phyloP scores from a whole-genome alignment of 768 basidiomycete species.

The Lentinus tigrinus region DNA sequence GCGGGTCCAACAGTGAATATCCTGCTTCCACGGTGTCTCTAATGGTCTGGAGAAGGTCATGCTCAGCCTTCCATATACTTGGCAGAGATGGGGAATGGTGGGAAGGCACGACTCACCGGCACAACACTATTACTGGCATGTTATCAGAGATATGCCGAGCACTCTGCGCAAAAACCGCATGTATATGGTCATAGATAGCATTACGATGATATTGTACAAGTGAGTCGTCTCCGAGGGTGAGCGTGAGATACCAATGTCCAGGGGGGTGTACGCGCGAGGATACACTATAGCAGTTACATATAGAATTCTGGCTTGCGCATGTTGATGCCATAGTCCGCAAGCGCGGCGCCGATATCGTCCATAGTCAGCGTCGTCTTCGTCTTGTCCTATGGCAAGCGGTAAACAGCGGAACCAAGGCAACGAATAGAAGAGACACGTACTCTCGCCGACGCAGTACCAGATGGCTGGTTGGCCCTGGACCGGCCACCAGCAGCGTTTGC shows the following conservation, averaged over 20 bases:
- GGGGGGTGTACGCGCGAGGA: too few relatives aligned
- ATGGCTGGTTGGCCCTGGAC: conserved; percentile 57
- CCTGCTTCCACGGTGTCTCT: too few relatives aligned
- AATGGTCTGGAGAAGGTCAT: too few relatives aligned
- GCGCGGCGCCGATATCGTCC: conserved; percentile 92
- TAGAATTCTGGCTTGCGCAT: conserved; percentile 94
- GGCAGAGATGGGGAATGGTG: background rate
- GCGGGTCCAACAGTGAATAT: too few relatives aligned
- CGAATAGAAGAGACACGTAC: conserved; percentile 36
- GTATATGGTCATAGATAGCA: conserved; percentile 2
- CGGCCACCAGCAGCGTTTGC: conserved; percentile 82
- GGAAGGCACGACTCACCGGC: background rate
- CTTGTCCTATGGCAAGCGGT: conserved; percentile 59
- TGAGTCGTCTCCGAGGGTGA: conserved; percentile 6
- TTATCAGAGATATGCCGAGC: background rate
- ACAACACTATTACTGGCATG: background rate
- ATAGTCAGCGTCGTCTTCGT: conserved; percentile 93
- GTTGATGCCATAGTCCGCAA: conserved; percentile 95
- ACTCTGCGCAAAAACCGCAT: background rate
- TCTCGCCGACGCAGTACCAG: conserved; percentile 62
- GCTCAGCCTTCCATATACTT: too few relatives aligned
- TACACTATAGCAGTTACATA: conserved; percentile 40
- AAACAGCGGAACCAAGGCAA: background rate
- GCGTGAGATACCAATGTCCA: conserved; percentile 9
- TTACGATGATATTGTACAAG: conserved; percentile 16